Base-by-base conservation (phyloP, 2,329 filamentous ascomycete species). In the Fusarium duplospermum region DNA sequence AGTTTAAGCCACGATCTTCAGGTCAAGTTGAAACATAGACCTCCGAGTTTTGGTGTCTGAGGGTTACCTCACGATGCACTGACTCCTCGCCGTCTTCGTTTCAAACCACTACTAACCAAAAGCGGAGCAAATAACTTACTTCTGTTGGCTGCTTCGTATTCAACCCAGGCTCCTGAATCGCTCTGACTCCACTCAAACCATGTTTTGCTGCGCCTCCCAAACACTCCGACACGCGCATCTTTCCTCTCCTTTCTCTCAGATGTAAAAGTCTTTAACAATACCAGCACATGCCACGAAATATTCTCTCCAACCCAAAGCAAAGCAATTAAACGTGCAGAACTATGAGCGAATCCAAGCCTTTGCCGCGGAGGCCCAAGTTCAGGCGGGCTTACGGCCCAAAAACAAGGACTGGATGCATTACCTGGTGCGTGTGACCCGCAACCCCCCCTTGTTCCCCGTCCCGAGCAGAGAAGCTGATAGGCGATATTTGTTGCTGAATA, bases 351-450 rank as follows among this genome's bases (percentile, higher is more conserved):
- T 56, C 66, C 36, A 63, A 42, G 8, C 27, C 70, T 36, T 3
- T 66, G 2, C 70, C 66, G 3, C 69, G 62, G 38, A 69, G 71
- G 31, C 61, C 59, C 20, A 75, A 73, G 62, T 71, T 66, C 42
- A 67, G 60, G 33, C 60, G 73, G 16, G 72, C 72, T 10, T 76
- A 64, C 1, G 54, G 63, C 38, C 66, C 70, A 8, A 77, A 77
- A 62, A 66, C 70, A 20, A 70, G 75, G 22, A 75, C 74, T 9
- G 75, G 75, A 20, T 77, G 75, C 35, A 57, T 77, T 36, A 74
- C 74, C 35, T 76, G 74, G 74, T 76, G 67, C 18, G 73, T 52
- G 47, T 52, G 47, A 52, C 24, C 47, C 47, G 24, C 18, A 52
- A 22, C 13, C 47, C 27, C 47, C 47, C 36, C 4, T 57, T 42